A percentile compares a stretch with the other conserved stretches of the same genome.
phyloP scores from a whole-genome alignment of 306 rosid species.

The Fragaria vesca region DNA sequence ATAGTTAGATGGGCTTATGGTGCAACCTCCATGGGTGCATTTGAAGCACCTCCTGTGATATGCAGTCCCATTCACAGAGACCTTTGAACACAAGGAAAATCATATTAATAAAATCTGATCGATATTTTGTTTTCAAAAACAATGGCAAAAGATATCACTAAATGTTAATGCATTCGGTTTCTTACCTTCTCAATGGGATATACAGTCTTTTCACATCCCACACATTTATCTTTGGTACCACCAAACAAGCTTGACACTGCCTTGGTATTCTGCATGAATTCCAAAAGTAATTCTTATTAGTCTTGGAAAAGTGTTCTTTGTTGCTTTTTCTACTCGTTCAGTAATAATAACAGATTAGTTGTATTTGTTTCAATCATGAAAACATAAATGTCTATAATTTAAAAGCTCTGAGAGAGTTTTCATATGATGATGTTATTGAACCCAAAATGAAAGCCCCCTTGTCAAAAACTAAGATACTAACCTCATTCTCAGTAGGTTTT shows the following conservation, averaged over 20 bases:
- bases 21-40: constrained; percentile 76
- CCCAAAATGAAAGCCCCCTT: not conserved
- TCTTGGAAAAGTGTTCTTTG: not conserved
- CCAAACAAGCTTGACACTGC: constrained; percentile 45
- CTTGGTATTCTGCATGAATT: constrained; percentile 46
- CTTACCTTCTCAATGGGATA: constrained; percentile 80
- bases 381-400: not conserved
- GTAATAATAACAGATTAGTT: not conserved
- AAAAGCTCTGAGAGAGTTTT: not conserved
- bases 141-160: not conserved
- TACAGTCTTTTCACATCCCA: constrained; percentile 65
- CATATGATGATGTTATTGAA: not conserved
- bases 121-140: not conserved
- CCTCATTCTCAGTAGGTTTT: constrained; percentile 45
- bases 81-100: constrained; percentile 24
- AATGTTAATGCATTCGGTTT: not conserved
- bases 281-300: not conserved
- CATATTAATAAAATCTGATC: not conserved
- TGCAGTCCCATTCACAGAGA: constrained; percentile 52
- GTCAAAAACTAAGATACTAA: constrained; percentile 9
- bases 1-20: constrained; percentile 62
- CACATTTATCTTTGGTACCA: constrained; percentile 80
- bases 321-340: not conserved
- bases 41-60: constrained; percentile 77
- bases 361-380: not conserved